Conservation (phyloP, 1,284 basidiomycete genomes). For the Singerocomus inundabilis region DNA sequence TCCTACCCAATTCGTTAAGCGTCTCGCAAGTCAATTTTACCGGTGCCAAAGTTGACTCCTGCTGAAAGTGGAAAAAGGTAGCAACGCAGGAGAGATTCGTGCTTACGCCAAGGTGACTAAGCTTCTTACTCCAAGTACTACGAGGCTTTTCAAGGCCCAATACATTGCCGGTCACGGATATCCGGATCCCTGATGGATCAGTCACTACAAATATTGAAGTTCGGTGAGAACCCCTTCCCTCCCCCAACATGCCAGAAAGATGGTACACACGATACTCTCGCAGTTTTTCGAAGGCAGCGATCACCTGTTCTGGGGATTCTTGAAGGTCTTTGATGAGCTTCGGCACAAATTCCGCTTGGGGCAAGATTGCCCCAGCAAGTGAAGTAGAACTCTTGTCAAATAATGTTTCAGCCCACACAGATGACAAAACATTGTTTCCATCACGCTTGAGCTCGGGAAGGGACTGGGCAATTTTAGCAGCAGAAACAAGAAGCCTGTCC, state of each 20-base stretch:
- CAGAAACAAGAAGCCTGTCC: conserved; percentile 75
- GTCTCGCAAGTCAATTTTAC: conserved; percentile 71
- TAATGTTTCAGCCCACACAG: conserved; percentile 69
- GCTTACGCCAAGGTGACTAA: conserved; percentile 54
- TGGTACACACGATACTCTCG: conserved; percentile 59
- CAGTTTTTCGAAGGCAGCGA: conserved; percentile 74
- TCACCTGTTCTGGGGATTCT: conserved; percentile 69
- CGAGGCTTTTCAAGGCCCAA: conserved; percentile 71
- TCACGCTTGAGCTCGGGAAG: conserved; percentile 94
- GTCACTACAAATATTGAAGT: conserved; percentile 52
- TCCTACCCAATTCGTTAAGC: conserved; percentile 72
- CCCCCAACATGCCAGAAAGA: neutral
- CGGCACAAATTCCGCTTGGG: conserved; percentile 80
- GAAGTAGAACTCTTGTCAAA: conserved; percentile 76
- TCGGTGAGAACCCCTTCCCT: neutral
- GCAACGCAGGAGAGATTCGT: neutral
- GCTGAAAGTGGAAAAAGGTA: conserved; percentile 1
- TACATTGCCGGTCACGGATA: conserved; percentile 88
- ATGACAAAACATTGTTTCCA: conserved; percentile 77
- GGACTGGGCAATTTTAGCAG: conserved; percentile 89
- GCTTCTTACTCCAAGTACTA: conserved; percentile 71
- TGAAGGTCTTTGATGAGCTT: conserved; percentile 72
- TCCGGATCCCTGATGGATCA: conserved; percentile 77
- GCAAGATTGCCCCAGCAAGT: conserved; percentile 69
- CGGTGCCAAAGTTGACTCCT: conserved; percentile 62